A percentile compares a stretch with the other conserved stretches of the same genome.
Conservation (phyloP, 371 early-diverging fungal species). For the Batkoa obscura region DNA sequence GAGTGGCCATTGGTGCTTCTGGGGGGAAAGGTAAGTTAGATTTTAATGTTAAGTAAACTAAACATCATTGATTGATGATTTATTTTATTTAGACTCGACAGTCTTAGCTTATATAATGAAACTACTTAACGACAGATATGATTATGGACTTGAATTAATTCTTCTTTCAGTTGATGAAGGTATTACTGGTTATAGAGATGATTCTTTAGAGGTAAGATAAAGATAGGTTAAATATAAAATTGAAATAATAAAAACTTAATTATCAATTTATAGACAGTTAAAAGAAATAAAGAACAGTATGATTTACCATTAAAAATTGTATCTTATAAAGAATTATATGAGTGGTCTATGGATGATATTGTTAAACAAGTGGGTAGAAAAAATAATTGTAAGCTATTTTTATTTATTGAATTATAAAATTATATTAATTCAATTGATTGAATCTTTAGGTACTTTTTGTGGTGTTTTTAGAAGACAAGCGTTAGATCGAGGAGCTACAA, state of each 20-base stretch:
- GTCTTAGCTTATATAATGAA: conserved; percentile 96
- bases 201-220: conserved; percentile 79
- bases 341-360: conserved; percentile 98
- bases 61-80: not conserved
- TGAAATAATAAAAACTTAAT: conserved; percentile 1
- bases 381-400: conserved; percentile 68
- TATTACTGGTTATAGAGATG: conserved; percentile 97
- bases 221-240: too few relatives aligned
- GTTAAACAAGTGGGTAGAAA: conserved; percentile 88
- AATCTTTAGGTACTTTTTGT: conserved; percentile 77
- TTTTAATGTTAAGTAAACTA: not conserved
- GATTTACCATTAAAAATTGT: conserved; percentile 84
- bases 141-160: conserved; percentile 83
- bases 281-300: conserved; percentile 88
- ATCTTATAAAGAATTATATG: conserved; percentile 89
- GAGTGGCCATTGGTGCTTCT: conserved; percentile 92
- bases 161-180: conserved; percentile 99
- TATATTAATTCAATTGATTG: not conserved
- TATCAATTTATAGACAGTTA: conserved; percentile 48
- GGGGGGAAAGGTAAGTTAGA: conserved; percentile 83
- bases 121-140: conserved; percentile 81
- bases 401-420: not conserved
- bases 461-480: conserved; percentile 99
- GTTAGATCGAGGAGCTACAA: conserved; percentile 87
- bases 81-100: conserved; percentile 65